Evolutionary conservation across 2,329 filamentous ascomycete species (phyloP).

Genomic region (Aspergillus sp.): DNA sequence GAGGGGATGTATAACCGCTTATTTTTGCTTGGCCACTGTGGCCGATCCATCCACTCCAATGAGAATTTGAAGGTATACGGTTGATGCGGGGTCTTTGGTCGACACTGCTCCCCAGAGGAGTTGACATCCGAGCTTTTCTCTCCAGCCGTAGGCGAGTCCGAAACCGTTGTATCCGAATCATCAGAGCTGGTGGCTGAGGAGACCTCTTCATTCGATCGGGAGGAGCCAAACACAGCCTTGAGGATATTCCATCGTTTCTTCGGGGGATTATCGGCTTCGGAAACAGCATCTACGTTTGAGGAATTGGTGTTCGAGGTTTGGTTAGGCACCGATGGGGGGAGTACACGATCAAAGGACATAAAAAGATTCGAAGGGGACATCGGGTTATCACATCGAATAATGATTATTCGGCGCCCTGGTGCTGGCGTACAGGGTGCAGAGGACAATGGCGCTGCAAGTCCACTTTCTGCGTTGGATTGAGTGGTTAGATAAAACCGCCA

Average conservation of each 20-base stretch:
- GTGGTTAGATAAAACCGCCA: slow-evolving; percentile 81
- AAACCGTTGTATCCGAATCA: slow-evolving; percentile 30
- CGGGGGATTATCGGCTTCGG: slow-evolving; percentile 23
- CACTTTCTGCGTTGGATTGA: slow-evolving; percentile 63
- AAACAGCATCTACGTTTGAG: slow-evolving; percentile 20
- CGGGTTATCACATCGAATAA: slow-evolving; percentile 76
- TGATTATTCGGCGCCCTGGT: slow-evolving; percentile 81
- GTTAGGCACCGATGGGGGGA: slow-evolving; percentile 38
- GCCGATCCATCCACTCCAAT: slow-evolving; percentile 62
- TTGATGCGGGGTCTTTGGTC: slow-evolving; percentile 49
- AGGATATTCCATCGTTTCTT: slow-evolving; percentile 54
- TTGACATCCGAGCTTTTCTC: slow-evolving; percentile 31
- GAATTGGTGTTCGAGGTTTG: slow-evolving; percentile 38
- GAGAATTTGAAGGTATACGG: slow-evolving; percentile 67
- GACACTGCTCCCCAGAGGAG: slow-evolving; percentile 25
- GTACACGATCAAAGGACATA: slow-evolving; percentile 63
- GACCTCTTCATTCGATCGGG: slow-evolving; percentile 45
- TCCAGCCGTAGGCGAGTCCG: slow-evolving; percentile 25
- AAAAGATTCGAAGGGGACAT: slow-evolving; percentile 54
- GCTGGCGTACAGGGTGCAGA: slow-evolving; percentile 82
- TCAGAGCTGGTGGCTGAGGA: slow-evolving; percentile 41
- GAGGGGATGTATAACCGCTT: slow-evolving; percentile 56
- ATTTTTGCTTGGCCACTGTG: slow-evolving; percentile 51
- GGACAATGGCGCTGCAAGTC: slow-evolving; percentile 61
- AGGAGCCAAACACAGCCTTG: slow-evolving; percentile 50